Conservation (phyloP, 2,329 filamentous ascomycete species). For the Pleomassaria siparia region DNA sequence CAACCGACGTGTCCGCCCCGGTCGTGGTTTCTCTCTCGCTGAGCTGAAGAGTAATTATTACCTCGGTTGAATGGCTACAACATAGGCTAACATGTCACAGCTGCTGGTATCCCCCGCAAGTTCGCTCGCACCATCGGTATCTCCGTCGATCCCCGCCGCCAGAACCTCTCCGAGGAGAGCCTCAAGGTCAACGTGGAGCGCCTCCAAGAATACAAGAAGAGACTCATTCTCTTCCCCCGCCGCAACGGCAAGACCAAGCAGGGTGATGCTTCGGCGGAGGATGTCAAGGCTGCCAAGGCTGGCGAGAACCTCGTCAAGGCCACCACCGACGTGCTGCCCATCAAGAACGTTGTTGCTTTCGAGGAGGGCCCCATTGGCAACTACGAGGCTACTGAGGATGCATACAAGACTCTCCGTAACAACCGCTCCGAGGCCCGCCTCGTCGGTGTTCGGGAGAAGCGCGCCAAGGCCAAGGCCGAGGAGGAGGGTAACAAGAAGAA, state of each 20-base stretch:
- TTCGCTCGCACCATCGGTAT: constrained; percentile 96
- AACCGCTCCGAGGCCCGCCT: constrained; percentile 81
- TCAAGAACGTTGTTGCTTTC: constrained; percentile 71
- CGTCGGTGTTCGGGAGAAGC: constrained; percentile 87
- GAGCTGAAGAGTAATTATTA: constrained; percentile 87
- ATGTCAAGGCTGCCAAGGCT: constrained; percentile 69
- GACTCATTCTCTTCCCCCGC: constrained; percentile 97
- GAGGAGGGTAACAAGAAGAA: constrained; percentile 79
- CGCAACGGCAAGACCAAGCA: constrained; percentile 90
- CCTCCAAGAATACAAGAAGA: constrained; percentile 95
- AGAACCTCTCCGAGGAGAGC: constrained; percentile 96
- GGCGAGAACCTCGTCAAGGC: constrained; percentile 54
- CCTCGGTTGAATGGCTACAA: not conserved
- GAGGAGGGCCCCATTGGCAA: constrained; percentile 78
- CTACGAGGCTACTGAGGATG: constrained; percentile 73
- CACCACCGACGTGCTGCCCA: constrained; percentile 67
- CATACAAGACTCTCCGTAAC: constrained; percentile 82
- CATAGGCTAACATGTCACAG: constrained; percentile 55
- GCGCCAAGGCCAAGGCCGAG: constrained; percentile 82
- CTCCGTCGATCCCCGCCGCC: constrained; percentile 90
- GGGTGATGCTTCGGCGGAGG: constrained; percentile 82
- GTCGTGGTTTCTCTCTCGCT: constrained; percentile 94
- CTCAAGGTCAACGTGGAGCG: constrained; percentile 94
- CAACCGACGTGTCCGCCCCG: constrained; percentile 95
- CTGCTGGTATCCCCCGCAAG: constrained; percentile 92